Percentiles rank a stretch among this genome's conserved stretches.
These are phyloP conservation scores for Phyllosticta citribraziliensis DNA, from an alignment of 2,329 filamentous ascomycete species.

Conservation along the genomic window DNA sequence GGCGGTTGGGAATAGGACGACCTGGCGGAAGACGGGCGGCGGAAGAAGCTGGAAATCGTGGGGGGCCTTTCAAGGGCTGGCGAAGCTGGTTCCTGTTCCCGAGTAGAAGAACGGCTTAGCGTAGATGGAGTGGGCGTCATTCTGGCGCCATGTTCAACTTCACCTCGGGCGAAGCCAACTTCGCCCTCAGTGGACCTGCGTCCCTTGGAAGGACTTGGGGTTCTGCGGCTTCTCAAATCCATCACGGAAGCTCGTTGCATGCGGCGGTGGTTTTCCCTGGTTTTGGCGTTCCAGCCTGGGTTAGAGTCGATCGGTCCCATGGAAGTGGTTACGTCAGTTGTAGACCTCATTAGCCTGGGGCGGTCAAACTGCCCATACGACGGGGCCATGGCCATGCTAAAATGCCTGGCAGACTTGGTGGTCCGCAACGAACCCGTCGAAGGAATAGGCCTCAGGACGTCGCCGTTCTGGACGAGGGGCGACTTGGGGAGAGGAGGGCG, in stretches of 20 bases:
- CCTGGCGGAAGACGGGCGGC: constrained; percentile 6
- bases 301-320: neutral
- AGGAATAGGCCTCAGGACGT: neutral
- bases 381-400: constrained; percentile 6
- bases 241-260: neutral
- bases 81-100: constrained; percentile 1
- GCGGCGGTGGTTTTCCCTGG: neutral
- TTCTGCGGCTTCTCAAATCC: neutral
- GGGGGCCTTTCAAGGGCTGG: neutral
- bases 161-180: neutral
- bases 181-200: neutral
- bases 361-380: neutral
- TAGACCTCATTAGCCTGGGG: constrained; percentile 1
- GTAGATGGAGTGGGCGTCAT: neutral
- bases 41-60: neutral
- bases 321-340: neutral
- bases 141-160: neutral
- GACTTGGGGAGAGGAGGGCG: constrained; percentile 3
- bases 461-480: neutral
- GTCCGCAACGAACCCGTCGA: constrained; percentile 3
- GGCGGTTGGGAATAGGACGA: constrained; percentile 8
- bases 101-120: neutral
- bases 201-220: constrained; percentile 2
- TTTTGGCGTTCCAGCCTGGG: neutral
- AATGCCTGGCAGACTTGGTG: constrained; percentile 2